Evolutionary conservation across 495 filamentous ascomycete genomes (phyloP).

Genomic region (Cercophora scortea): DNA sequence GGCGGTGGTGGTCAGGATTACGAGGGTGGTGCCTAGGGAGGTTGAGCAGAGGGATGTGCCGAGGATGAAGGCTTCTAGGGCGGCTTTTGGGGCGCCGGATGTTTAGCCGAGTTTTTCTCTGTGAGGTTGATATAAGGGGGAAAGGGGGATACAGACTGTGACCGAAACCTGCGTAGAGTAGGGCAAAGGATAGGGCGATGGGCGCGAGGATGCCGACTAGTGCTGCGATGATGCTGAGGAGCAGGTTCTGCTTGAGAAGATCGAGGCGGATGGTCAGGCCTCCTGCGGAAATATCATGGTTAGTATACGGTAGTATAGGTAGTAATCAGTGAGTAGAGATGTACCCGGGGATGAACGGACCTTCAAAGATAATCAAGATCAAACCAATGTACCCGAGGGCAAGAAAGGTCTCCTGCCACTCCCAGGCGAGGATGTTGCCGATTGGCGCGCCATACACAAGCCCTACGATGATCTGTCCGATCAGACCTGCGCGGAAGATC

Average conservation of each 20-base stretch:
- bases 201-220: constrained; percentile 56
- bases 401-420: constrained; percentile 54
- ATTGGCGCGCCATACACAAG: constrained; percentile 61
- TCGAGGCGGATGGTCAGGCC: constrained; percentile 58
- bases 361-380: constrained; percentile 68
- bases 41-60: constrained; percentile 73
- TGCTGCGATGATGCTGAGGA: constrained; percentile 53
- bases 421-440: constrained; percentile 27
- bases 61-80: constrained; percentile 62
- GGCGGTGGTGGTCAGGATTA: constrained; percentile 49
- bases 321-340: no score
- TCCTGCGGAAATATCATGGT: constrained; percentile 9
- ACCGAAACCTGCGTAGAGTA: constrained; percentile 27
- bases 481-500: constrained; percentile 55
- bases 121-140: neutral
- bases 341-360: no score
- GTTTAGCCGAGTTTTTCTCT: neutral
- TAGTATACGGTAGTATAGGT: no score
- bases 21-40: constrained; percentile 71
- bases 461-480: constrained; percentile 69
- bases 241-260: constrained; percentile 50
- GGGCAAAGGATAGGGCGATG: constrained; percentile 60
- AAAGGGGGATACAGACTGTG: constrained; percentile 6
- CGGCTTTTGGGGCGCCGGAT: constrained; percentile 26
- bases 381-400: constrained; percentile 72